Base-by-base conservation (phyloP, 1,284 basidiomycete genomes). In the Heterobasidion occidentale region DNA sequence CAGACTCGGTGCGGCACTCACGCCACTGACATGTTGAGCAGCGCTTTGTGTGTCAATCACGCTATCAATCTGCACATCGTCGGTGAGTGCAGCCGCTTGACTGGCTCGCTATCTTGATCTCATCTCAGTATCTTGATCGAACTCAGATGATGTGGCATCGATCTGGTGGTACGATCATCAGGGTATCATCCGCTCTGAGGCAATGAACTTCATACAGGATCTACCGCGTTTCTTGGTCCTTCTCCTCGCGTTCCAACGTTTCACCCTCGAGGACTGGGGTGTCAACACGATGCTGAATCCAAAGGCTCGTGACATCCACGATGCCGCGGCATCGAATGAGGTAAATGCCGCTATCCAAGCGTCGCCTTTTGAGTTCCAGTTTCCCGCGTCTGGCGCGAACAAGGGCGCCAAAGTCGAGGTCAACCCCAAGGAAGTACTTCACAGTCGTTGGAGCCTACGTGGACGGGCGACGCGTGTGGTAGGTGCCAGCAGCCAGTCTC, bases 111-210 rank as follows among this genome's bases (percentile, higher is more conserved):
- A 27, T 27, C 4, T 33, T 35, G 50, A 11, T 17, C 1, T 33
- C 50, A 14, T 17, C n/a, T 36, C 5, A 17, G 15, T 17, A 14
- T 35, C 36, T 9, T n/a, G 7, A 17, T 51, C 1, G 9, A 49
- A 49, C 36, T 51, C 34, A 51, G 50, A 51, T 5, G 50, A 51
- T 36, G 50, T 51, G 9, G 12, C 20, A n/a, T 51, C 33, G 50
- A 33, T 56, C 20, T 56, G 55, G 55, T 52, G 49, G 50, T 56
- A 49, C 44, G 55, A 56, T 34, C 34, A 51, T 9, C 19, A 44
- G 17, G 50, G 51, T 27, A 51, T 44, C 11, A 53, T 56, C n/a
- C 50, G 46, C 17, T 52, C 50, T 8, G 27, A 44, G 7, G 51
- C 51, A 9, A 46, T 56, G 36, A 52, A 56, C 20, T 56, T 56